Evolutionary conservation across 768 basidiomycete genomes (phyloP).

Genomic region (Porpolomopsis calyptriformis): DNA sequence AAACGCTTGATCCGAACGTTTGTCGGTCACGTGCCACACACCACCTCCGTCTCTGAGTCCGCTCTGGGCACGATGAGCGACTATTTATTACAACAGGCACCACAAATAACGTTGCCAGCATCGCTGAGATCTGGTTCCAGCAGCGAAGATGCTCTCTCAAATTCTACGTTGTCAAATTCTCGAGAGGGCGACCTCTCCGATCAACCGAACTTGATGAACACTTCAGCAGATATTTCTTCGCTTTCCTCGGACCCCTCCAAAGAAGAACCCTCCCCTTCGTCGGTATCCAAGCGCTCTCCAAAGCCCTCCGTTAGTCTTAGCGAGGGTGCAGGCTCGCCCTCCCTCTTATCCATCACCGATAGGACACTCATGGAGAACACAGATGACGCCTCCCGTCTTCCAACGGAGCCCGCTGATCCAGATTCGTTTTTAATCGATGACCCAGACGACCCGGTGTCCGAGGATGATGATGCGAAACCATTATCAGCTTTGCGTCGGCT

Average conservation of each 20-base stretch:
- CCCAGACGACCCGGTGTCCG: conserved; percentile 33
- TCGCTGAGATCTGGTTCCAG: conserved; percentile 12
- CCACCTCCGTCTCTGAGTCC: neutral
- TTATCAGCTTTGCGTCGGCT: conserved; percentile 12
- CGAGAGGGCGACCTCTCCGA: conserved; percentile 7
- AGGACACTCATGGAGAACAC: neutral
- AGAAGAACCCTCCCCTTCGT: too few relatives aligned
- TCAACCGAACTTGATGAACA: conserved; percentile 3
- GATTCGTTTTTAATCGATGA: conserved; percentile 58
- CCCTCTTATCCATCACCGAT: neutral
- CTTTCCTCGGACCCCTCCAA: too few relatives aligned
- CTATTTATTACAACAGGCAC: conserved; percentile 13
- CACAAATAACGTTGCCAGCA: conserved; percentile 9
- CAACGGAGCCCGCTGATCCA: conserved; percentile 37
- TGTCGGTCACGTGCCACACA: neutral
- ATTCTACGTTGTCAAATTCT: conserved; percentile 1
- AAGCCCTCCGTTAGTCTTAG: neutral
- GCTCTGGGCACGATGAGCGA: neutral
- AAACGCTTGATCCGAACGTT: neutral
- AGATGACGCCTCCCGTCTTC: neutral
- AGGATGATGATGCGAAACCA: conserved; percentile 24
- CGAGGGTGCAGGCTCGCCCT: neutral
- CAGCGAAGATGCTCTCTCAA: conserved; percentile 9
- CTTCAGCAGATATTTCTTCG: conserved; percentile 4
- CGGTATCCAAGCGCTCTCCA: too few relatives aligned